Conservation (phyloP, 2,329 filamentous ascomycete genomes). For the Coniochaeta sp. region DNA sequence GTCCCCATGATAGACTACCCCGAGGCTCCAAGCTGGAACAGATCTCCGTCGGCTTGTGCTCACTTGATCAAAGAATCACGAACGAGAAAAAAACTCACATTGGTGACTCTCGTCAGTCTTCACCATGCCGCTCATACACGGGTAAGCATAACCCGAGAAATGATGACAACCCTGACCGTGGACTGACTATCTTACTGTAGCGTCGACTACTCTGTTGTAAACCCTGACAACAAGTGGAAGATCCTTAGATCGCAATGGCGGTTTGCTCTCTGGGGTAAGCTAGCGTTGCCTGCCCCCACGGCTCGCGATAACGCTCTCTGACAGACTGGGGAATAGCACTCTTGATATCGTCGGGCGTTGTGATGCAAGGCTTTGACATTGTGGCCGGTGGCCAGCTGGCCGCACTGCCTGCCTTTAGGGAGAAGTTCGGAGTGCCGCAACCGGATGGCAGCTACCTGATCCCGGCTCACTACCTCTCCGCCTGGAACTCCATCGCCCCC, state of each 20-base stretch:
- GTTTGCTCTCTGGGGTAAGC: constrained; percentile 19
- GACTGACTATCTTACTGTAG: not conserved
- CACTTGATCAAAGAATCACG: too few relatives aligned
- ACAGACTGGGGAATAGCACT: constrained; percentile 10
- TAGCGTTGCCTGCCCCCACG: not conserved
- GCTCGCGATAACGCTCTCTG: not conserved
- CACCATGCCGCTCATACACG: too few relatives aligned
- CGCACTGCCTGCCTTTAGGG: constrained; percentile 17
- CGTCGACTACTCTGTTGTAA: constrained; percentile 16
- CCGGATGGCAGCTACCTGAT: constrained; percentile 18
- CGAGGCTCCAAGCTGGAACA: too few relatives aligned
- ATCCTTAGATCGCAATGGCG: constrained; percentile 17
- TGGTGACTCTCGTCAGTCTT: too few relatives aligned
- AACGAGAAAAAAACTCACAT: too few relatives aligned
- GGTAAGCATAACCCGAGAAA: not conserved
- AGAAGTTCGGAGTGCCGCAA: constrained; percentile 17
- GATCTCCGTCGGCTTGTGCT: too few relatives aligned
- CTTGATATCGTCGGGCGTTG: constrained; percentile 18
- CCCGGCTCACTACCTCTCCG: constrained; percentile 20
- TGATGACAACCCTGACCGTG: not conserved
- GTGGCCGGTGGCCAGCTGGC: constrained; percentile 22
- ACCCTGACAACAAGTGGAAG: constrained; percentile 19
- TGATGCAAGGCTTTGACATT: constrained; percentile 23
- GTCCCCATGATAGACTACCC: too few relatives aligned
- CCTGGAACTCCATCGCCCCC: constrained; percentile 21